Percentiles rank a stretch among this genome's conserved stretches.
Conservation (phyloP, 2,329 filamentous ascomycete genomes). For the Fusarium sp. region DNA sequence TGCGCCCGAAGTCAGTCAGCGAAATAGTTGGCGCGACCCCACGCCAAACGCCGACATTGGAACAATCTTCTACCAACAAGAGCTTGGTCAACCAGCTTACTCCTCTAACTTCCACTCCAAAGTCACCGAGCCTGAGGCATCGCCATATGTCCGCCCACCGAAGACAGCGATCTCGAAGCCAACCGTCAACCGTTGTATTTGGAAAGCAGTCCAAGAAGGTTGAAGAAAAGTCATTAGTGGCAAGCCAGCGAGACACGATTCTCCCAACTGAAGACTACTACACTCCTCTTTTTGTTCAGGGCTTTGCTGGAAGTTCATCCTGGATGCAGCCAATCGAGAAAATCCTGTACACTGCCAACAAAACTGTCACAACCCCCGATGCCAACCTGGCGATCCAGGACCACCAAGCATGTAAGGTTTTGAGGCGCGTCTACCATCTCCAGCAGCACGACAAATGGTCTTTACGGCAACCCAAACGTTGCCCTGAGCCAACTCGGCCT, state of each 20-base stretch:
- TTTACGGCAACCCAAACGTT: conserved; percentile 86
- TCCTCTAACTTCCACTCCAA: conserved; percentile 57
- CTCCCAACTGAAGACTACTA: conserved; percentile 71
- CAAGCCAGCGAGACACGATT: conserved; percentile 54
- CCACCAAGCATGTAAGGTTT: conserved; percentile 85
- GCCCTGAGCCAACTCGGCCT: conserved; percentile 80
- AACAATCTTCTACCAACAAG: conserved; percentile 49
- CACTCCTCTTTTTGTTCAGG: conserved; percentile 69
- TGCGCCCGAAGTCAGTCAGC: conserved; percentile 77
- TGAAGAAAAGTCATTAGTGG: conserved; percentile 59
- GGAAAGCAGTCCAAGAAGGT: conserved; percentile 70
- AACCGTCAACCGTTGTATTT: conserved; percentile 81
- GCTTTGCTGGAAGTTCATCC: conserved; percentile 64
- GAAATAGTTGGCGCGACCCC: conserved; percentile 75
- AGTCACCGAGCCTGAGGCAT: conserved; percentile 53
- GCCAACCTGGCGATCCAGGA: conserved; percentile 86
- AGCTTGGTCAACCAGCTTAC: conserved; percentile 52
- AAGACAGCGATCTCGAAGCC: conserved; percentile 70
- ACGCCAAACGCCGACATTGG: conserved; percentile 48
- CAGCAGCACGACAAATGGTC: conserved; percentile 96
- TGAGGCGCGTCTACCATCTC: conserved; percentile 87
- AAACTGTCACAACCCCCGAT: conserved; percentile 88
- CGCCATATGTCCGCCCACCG: conserved; percentile 52
- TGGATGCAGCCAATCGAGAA: conserved; percentile 75
- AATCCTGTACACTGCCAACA: conserved; percentile 83